Evolutionary conservation across 2,329 filamentous ascomycete genomes (phyloP).

Genomic region (Cercospora canescens): DNA sequence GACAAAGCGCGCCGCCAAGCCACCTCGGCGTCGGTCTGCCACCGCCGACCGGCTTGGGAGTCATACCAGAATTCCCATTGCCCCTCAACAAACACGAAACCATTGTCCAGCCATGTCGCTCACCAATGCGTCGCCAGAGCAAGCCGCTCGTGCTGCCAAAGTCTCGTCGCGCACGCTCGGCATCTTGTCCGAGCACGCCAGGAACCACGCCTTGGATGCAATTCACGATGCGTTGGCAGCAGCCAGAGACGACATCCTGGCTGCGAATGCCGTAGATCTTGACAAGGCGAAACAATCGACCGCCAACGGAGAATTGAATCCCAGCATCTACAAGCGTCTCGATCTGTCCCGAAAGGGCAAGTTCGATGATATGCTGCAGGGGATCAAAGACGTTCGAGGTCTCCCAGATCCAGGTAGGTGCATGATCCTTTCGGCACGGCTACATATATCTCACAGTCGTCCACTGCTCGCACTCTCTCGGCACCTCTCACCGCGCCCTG

Average conservation of each 20-base stretch:
- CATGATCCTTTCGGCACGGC: neutral
- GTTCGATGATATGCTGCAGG: slow-evolving; percentile 96
- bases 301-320: slow-evolving; percentile 71
- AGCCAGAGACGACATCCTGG: slow-evolving; percentile 73
- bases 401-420: slow-evolving; percentile 80
- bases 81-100: neutral
- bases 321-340: slow-evolving; percentile 82
- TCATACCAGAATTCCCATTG: neutral
- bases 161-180: slow-evolving; percentile 80
- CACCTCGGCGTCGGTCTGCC: neutral
- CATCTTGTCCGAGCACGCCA: slow-evolving; percentile 70
- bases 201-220: slow-evolving; percentile 81
- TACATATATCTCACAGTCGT: slow-evolving; percentile 1
- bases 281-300: slow-evolving; percentile 72
- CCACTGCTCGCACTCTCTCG: slow-evolving; percentile 1
- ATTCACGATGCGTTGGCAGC: slow-evolving; percentile 75
- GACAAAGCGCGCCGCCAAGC: neutral
- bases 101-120: slow-evolving; percentile 68
- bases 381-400: slow-evolving; percentile 82
- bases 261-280: slow-evolving; percentile 83
- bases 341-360: slow-evolving; percentile 86
- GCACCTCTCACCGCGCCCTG: slow-evolving; percentile 20
- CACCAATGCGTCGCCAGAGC: slow-evolving; percentile 76
- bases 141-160: slow-evolving; percentile 77
- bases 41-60: neutral